Conservation (phyloP, 2,329 filamentous ascomycete genomes). For the Diaporthe humulicola region DNA sequence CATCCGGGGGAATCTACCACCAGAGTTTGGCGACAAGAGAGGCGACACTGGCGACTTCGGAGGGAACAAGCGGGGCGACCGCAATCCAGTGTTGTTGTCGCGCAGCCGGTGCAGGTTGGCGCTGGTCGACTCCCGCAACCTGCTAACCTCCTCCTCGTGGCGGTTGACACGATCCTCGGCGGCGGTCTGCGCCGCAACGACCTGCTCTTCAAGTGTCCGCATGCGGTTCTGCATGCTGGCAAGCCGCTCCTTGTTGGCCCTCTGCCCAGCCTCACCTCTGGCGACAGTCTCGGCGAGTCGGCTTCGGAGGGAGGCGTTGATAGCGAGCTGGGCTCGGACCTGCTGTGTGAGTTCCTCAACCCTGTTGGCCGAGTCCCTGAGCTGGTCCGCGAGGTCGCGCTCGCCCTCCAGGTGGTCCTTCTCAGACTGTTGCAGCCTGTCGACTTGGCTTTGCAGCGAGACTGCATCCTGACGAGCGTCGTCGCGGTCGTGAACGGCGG, state of each 20-base stretch:
- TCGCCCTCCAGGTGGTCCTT: slow-evolving; percentile 70
- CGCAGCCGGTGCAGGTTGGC: slow-evolving; percentile 82
- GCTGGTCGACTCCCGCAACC: slow-evolving; percentile 82
- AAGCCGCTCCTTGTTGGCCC: slow-evolving; percentile 84
- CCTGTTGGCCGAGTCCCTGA: slow-evolving; percentile 79
- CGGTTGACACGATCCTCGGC: slow-evolving; percentile 86
- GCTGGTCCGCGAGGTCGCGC: slow-evolving; percentile 74
- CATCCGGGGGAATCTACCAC: slow-evolving; percentile 39
- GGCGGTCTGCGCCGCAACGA: slow-evolving; percentile 84
- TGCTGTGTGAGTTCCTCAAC: slow-evolving; percentile 85
- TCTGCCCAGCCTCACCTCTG: slow-evolving; percentile 87
- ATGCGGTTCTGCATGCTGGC: slow-evolving; percentile 86
- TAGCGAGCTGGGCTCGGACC: slow-evolving; percentile 83
- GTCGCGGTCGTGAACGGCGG: slow-evolving; percentile 79
- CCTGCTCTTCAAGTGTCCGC: slow-evolving; percentile 84
- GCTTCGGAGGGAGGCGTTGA: slow-evolving; percentile 80
- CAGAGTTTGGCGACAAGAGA: slow-evolving; percentile 40
- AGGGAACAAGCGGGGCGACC: slow-evolving; percentile 63
- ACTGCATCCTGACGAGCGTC: slow-evolving; percentile 76
- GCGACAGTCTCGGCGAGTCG: slow-evolving; percentile 84
- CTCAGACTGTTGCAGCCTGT: slow-evolving; percentile 69
- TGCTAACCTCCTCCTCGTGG: slow-evolving; percentile 87
- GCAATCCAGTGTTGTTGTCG: slow-evolving; percentile 55
- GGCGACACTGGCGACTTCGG: slow-evolving; percentile 74
- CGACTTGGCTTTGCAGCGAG: slow-evolving; percentile 72